Base-by-base conservation (phyloP, 345 rosid species). In the Syzygium oleosum region DNA sequence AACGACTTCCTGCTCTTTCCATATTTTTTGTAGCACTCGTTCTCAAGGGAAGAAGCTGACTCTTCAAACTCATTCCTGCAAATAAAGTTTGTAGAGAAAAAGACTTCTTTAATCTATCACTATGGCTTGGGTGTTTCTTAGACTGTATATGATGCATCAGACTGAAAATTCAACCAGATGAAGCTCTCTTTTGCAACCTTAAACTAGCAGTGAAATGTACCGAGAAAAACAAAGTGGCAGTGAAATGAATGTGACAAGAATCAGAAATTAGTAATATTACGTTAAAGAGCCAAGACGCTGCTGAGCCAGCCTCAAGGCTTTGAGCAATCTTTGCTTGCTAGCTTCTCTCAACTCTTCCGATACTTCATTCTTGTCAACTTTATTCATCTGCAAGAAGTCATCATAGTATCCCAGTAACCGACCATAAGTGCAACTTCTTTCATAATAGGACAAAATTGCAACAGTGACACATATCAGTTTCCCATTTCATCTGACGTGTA, bases 1-100 rank as follows among this genome's bases (percentile, higher is more conserved):
- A 96, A 95, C 2, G 99, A 93, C 89, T 94, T 96, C 88, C 99
- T 97, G 25, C 93, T 96, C 95, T 94, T 96, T 87, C 98, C 95
- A 59, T 96, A 96, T 88, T 94, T 96, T 90, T 90, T 88, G 88
- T 91, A 94, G 92, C 99, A 94, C 87, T 96, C 97, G 22, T 89
- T 93, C 94, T 98, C 99, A 46, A 98, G 95, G 86, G 87, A 89
- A 90, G 91, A 86, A 3, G 96, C 94, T 56, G 96, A 88, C 87
- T 91, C 89, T 80, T 90, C 92, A 11, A 93, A 54, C 79, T 94
- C 94, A 41, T 92, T 88, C 91, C 99, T 96, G 95, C 94, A 86
- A 86, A 86, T 43, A 73, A 86, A 34, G 85, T 38, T 15, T 23
- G 41, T 38, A 51, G 22, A 22, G 63, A 73, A 87, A 61, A 61